Percentiles rank a stretch among this genome's conserved stretches.
These are phyloP conservation scores for Asterophora parasitica DNA, from an alignment of 768 basidiomycete species.

Conservation along the genomic window DNA sequence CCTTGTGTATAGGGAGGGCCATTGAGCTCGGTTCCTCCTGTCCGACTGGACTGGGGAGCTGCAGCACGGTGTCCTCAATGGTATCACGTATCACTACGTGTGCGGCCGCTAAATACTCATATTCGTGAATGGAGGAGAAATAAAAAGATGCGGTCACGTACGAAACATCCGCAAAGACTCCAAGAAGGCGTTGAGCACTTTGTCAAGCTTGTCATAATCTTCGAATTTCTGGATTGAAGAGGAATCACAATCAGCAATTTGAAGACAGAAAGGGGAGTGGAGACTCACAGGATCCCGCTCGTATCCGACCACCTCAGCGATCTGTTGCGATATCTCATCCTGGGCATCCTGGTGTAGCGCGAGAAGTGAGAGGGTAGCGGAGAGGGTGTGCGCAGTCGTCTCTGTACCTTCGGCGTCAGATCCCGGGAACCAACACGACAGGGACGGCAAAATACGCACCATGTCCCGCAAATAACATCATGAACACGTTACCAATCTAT, in stretches of 20 bases:
- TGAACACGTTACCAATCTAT: constrained; percentile 49
- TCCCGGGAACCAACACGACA: too few relatives aligned
- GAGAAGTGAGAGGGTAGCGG: constrained; percentile 37
- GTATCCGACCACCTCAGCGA: constrained; percentile 28
- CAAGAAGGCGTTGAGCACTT: constrained; percentile 37
- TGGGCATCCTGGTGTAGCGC: constrained; percentile 38
- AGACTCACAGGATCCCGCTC: constrained; percentile 28
- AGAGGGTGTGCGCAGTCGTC: constrained; percentile 40
- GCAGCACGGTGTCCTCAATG: constrained; percentile 35
- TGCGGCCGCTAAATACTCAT: constrained; percentile 27
- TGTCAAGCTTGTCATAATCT: constrained; percentile 36
- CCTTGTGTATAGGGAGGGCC: constrained; percentile 33
- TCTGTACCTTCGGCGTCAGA: constrained; percentile 20
- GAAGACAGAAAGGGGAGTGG: background rate
- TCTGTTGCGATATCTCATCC: constrained; percentile 35
- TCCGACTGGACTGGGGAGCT: constrained; percentile 34
- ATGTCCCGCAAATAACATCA: constrained; percentile 54
- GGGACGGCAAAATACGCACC: constrained; percentile 26
- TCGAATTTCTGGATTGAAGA: constrained; percentile 32
- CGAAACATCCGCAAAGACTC: constrained; percentile 36
- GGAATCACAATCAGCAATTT: background rate
- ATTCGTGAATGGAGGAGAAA: background rate
- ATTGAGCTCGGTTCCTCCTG: constrained; percentile 28
- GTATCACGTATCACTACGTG: constrained; percentile 38
- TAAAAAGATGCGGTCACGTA: constrained; percentile 11